phyloP scores from a whole-genome alignment of 208 protist species.

The Trichomonas gallinae region DNA sequence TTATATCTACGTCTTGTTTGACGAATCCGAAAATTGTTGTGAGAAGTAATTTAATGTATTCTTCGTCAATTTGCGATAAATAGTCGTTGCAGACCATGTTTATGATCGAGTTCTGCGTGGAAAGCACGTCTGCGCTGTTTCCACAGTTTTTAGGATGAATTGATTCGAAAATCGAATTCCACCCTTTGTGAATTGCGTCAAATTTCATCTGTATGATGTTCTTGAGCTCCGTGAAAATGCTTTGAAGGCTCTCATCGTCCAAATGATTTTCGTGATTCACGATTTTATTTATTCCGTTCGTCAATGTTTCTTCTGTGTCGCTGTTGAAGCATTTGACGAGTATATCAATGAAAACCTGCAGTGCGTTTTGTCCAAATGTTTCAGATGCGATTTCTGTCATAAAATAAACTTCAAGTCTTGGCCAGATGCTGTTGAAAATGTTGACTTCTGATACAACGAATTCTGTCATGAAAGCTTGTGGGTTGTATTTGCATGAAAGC shows the following conservation, averaged over 20 bases:
- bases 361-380: not conserved
- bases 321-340: not conserved
- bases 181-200: not conserved
- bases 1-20: not conserved
- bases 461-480: not conserved
- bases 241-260: not conserved
- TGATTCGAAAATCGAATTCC: not conserved
- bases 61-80: not conserved
- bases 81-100: not conserved
- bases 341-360: not conserved
- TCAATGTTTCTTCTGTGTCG: not conserved
- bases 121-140: not conserved
- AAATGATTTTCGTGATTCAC: not conserved
- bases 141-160: not conserved
- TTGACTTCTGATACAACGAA: not conserved
- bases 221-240: not conserved
- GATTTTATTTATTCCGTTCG: not conserved
- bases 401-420: not conserved
- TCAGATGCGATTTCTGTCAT: not conserved
- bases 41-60: not conserved
- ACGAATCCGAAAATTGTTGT: not conserved
- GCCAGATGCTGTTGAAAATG: not conserved
- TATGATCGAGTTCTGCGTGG: not conserved
- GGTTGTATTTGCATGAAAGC: not conserved
- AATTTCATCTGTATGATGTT: not conserved